Evolutionary conservation across 140 eudicot genomes (phyloP).

Genomic region (Erigeron philadelphicus): DNA sequence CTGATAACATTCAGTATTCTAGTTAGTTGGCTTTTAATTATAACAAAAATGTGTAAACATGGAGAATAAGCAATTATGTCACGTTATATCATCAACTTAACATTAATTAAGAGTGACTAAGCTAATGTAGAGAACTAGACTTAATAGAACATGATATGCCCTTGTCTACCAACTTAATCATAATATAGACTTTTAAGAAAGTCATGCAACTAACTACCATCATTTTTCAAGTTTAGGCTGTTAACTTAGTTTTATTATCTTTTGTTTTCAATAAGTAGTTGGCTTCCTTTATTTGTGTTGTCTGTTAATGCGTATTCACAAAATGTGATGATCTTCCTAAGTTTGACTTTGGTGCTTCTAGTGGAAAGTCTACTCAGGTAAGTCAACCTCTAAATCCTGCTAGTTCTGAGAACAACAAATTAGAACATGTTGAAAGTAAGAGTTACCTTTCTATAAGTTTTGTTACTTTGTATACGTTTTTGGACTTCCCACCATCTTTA

Average conservation of each 20-base stretch:
- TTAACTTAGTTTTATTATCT: background rate
- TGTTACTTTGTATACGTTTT: too few relatives aligned
- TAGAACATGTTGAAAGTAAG: background rate
- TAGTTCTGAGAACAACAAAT: background rate
- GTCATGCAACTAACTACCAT: background rate
- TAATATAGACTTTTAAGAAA: background rate
- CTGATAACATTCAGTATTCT: background rate
- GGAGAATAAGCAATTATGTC: background rate
- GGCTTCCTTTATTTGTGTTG: background rate
- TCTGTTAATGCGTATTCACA: slow-evolving; percentile 4
- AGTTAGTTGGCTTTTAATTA: background rate
- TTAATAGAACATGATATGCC: background rate
- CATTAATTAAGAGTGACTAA: background rate
- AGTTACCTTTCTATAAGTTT: too few relatives aligned
- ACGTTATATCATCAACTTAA: background rate
- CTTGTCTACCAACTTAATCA: background rate
- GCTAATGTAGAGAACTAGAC: background rate
- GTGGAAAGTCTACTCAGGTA: slow-evolving; percentile 30
- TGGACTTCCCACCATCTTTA: too few relatives aligned
- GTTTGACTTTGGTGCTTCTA: slow-evolving; percentile 48
- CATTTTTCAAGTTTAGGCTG: background rate
- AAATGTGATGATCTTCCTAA: slow-evolving; percentile 65
- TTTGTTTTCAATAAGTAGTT: background rate
- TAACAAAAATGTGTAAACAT: background rate
- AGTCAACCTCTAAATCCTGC: slow-evolving; percentile 17